These are phyloP conservation scores for Stachybotrys chartarum DNA, from an alignment of 2,329 filamentous ascomycete species.

Conservation along the genomic window DNA sequence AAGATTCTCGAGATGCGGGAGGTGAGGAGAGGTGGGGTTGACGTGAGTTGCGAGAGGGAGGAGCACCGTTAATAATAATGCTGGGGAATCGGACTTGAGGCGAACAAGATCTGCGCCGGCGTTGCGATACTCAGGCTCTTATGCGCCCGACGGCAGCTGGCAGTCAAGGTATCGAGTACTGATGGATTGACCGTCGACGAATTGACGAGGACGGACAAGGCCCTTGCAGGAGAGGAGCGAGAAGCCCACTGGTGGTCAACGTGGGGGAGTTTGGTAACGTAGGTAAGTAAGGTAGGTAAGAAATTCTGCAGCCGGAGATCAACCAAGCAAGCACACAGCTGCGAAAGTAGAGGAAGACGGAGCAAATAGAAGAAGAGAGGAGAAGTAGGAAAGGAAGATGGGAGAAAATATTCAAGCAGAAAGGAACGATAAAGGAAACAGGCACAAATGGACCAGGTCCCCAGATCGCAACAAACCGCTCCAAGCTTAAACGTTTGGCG, in stretches of 20 bases:
- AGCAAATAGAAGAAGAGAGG: slow-evolving; percentile 8
- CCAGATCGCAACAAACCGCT: slow-evolving; percentile 4
- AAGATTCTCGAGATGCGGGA: neutral
- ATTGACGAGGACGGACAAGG: neutral
- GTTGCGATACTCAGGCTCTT: neutral
- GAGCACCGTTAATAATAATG: neutral
- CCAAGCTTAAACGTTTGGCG: neutral
- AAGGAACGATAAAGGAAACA: slow-evolving; percentile 14
- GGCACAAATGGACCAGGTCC: slow-evolving; percentile 13
- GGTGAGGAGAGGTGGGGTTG: slow-evolving; percentile 6
- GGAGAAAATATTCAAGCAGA: slow-evolving; percentile 12
- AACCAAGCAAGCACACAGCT: slow-evolving; percentile 2
- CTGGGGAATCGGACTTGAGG: neutral
- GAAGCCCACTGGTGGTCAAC: neutral
- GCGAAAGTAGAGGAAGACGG: slow-evolving; percentile 4
- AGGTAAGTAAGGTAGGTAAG: neutral
- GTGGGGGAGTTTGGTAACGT: neutral
- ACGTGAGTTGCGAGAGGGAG: neutral
- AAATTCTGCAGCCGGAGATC: neutral
- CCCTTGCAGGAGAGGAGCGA: slow-evolving; percentile 1
- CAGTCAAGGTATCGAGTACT: neutral
- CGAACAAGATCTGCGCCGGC: neutral
- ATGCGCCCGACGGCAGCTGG: neutral
- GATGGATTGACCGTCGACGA: neutral
- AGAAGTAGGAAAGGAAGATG: slow-evolving; percentile 14